Evolutionary conservation across 176 grass and related monocot species (phyloP), one percentile per base, ranked within the genome.

Genomic region (Lolium perenne): DNA sequence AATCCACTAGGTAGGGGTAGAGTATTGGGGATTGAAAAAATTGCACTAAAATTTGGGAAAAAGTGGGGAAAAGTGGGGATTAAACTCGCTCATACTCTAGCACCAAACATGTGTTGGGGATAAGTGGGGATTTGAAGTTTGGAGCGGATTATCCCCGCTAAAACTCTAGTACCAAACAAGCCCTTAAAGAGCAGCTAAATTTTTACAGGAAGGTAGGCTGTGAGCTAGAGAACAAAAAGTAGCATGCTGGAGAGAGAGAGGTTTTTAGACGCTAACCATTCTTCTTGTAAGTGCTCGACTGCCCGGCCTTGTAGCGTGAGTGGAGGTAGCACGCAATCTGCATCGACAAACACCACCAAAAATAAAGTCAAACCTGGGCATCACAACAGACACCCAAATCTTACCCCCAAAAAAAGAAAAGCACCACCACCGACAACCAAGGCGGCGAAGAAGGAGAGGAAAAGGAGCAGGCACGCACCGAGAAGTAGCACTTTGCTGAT

Each of bases 251-350:
- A 29, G 25, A 57, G 76, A 65, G 20, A 57, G 76, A 65, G 20
- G 48, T 17, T 49, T 77, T 32, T 45, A 86, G 84, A 40, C 38
- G 85, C 90, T 25, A 80, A 99, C 97, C 97, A 14, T 99, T 96
- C 84, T 95, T 92, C 66, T 96, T 89, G 59, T 99, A 99, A 22
- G 88, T 94, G 92, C 80, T 99, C 0, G 97, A 99, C 77, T 72
- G 69, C 21, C 92, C 89, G 8, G 94, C 89, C 84, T 91, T 99
- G 86, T 99, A 99, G 78, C 91, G 93, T 10, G 94, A 85, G 86
- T 99, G 97, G 51, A 99, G 86, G 65, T 91, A 99, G 84, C 97
- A 99, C 79, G 97, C 90, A 62, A 99, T 81, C 97, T 99, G 86
- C 85, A 87, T n/a, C 50, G 78, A 71, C 47, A 76, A 58, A 5